Conservation (phyloP, 768 basidiomycete genomes). For the Grammothele lineata region DNA sequence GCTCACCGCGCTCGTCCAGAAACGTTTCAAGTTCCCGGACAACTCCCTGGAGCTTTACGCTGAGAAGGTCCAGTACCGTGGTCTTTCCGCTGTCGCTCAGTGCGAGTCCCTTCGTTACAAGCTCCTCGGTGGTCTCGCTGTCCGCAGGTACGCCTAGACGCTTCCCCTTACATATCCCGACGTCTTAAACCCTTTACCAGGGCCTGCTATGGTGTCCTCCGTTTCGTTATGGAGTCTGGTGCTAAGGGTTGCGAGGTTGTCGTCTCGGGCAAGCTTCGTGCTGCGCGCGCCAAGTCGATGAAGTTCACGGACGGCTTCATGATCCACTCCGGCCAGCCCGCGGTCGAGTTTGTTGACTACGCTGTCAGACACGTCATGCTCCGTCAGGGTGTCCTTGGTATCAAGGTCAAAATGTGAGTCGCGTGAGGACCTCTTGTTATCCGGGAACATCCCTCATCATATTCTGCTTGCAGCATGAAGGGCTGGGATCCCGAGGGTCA, state of each 20-base stretch:
- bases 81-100: constrained; percentile 96
- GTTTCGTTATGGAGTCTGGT: constrained; percentile 99
- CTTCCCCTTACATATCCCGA: too few species aligned
- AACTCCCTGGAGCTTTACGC: constrained; percentile 98
- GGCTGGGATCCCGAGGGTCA: constrained; percentile 90
- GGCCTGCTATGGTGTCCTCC: constrained; percentile 99
- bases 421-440: background rate
- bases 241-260: constrained; percentile 99
- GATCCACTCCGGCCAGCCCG: constrained; percentile 98
- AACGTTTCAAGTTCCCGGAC: constrained; percentile 99
- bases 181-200: constrained; percentile 33
- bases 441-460: too few species aligned
- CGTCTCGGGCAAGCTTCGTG: constrained; percentile 98
- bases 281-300: constrained; percentile 99
- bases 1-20: constrained; percentile 96
- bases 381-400: constrained; percentile 97
- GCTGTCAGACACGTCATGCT: constrained; percentile 98
- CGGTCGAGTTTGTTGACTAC: constrained; percentile 92
- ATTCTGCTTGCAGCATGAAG: constrained; percentile 72
- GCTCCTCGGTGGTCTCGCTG: constrained; percentile 97
- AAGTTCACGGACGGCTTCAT: constrained; percentile 99
- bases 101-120: constrained; percentile 99
- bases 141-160: constrained; percentile 72
- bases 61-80: constrained; percentile 98
- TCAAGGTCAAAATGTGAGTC: constrained; percentile 98